A percentile compares a stretch with the other conserved stretches of the same genome.
phyloP scores from a whole-genome alignment of 2,329 filamentous ascomycete species.

The Triangularia verruculosa region DNA sequence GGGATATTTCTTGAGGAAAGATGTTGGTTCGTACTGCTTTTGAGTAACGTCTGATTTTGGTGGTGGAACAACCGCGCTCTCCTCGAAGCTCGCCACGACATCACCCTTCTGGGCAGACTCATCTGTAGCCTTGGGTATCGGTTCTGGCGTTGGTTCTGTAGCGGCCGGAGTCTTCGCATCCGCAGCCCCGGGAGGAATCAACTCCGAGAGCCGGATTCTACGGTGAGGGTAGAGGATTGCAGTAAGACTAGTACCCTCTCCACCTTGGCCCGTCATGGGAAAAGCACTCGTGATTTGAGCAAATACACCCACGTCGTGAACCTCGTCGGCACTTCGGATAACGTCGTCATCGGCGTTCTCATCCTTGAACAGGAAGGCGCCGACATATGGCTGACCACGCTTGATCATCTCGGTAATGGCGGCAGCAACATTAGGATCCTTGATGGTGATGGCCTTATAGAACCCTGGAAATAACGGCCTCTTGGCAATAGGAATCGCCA shows the following conservation, averaged over 20 bases:
- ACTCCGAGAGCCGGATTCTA: slow-evolving; percentile 81
- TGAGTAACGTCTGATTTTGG: slow-evolving; percentile 49
- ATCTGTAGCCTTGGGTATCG: slow-evolving; percentile 52
- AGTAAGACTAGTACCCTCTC: slow-evolving; percentile 79
- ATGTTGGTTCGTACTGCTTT: slow-evolving; percentile 76
- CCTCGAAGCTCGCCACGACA: slow-evolving; percentile 95
- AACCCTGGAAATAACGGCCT: slow-evolving; percentile 94
- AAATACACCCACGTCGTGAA: slow-evolving; percentile 94
- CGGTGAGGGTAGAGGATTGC: slow-evolving; percentile 95
- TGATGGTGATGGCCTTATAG: slow-evolving; percentile 97
- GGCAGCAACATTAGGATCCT: slow-evolving; percentile 83
- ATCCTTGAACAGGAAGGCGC: slow-evolving; percentile 95
- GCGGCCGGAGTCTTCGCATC: slow-evolving; percentile 52
- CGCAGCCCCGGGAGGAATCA: slow-evolving; percentile 66
- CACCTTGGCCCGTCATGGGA: slow-evolving; percentile 62
- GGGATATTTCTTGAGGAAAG: slow-evolving; percentile 85
- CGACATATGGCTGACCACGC: slow-evolving; percentile 93
- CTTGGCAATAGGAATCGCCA: slow-evolving; percentile 94
- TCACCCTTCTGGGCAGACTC: slow-evolving; percentile 70
- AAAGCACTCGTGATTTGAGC: slow-evolving; percentile 97
- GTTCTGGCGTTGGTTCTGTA: slow-evolving; percentile 50
- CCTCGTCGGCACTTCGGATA: slow-evolving; percentile 85
- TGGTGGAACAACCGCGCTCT: slow-evolving; percentile 64
- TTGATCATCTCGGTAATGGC: slow-evolving; percentile 97
- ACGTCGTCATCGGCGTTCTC: slow-evolving; percentile 91